Conservation (phyloP, 331 rosid species). For the Malus hybrid region DNA sequence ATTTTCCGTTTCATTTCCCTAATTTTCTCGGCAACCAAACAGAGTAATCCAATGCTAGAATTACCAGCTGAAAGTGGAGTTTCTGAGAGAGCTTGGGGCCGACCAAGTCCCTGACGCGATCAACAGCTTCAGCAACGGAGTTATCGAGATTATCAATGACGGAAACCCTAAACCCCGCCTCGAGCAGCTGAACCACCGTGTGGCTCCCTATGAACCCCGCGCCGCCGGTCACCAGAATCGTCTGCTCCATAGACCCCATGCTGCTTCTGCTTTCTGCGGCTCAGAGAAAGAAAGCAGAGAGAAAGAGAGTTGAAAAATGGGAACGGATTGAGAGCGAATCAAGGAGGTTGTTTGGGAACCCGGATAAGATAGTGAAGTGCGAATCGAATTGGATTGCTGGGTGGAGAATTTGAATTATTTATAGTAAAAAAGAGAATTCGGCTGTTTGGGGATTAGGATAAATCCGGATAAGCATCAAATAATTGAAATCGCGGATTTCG, state of each 20-base stretch:
- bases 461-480: not conserved
- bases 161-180: constrained; percentile 44
- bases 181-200: constrained; percentile 80
- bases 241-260: constrained; percentile 52
- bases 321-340: not conserved
- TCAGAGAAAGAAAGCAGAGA: not conserved
- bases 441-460: not conserved
- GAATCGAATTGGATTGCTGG: not conserved
- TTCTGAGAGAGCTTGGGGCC: constrained; percentile 60
- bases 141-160: constrained; percentile 72
- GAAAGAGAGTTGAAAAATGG: not conserved
- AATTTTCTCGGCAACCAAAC: constrained; percentile 5
- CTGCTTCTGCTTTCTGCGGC: too few relatives aligned
- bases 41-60: not conserved
- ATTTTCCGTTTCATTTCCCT: not conserved
- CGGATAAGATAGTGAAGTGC: not conserved
- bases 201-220: constrained; percentile 89
- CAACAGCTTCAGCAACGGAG: constrained; percentile 58
- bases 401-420: not conserved
- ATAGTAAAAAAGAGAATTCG: not conserved
- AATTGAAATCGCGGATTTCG: not conserved
- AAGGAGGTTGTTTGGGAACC: not conserved
- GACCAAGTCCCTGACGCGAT: constrained; percentile 53
- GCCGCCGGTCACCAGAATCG: constrained; percentile 73
- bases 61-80: constrained; percentile 55